Base-by-base conservation (phyloP, 441 rosid genomes). In the Pelargonium myrrhifolium region DNA sequence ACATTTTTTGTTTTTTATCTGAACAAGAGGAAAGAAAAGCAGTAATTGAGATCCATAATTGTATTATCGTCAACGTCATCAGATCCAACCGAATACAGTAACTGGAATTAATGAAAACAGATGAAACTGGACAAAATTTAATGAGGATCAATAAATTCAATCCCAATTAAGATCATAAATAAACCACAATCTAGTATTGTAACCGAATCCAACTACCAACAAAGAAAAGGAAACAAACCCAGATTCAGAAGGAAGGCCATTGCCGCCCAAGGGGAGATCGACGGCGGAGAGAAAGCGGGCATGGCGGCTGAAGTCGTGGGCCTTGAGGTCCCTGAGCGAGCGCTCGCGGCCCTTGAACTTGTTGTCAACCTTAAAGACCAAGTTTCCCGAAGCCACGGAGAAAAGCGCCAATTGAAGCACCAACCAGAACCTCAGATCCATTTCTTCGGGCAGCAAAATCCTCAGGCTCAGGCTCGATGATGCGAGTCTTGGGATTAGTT, bases 231-330 rank as follows among this genome's bases (percentile, higher is more conserved):
- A 62, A 61, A 72, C 82, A 24, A 21, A 94, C 97, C 99, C 97
- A 63, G 87, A 76, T 49, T 75, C 81, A 62, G 92, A 74, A 60
- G 99, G 91, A 35, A 64, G 78, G 74, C 94, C 93, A 60, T 80
- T 86, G 78, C 99, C 97, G 53, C 97, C 97, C 58, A 94, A 67
- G 51, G 84, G 86, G 10, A 94, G 73, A 75, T 87, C 89, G 64
- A 83, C 75, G 71, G 85, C 75, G 68, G 90, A 70, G 71, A 93
- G 86, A 45, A 86, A 70, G 70, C 97, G 77, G 3, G 86, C 78
- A 68, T 85, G 97, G 42, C 95, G 99, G 74, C 42, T 84, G 60
- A 71, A 64, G 63, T 93, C 98, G 71, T 90, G 98, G 28, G 83
- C 77, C 76, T 67, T 87, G 53, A 86, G 70, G n/a, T 85, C 90